Evolutionary conservation across 2,329 filamentous ascomycete species (phyloP), one percentile per base, ranked within the genome.

Genomic region (Lecanicillium sp.): DNA sequence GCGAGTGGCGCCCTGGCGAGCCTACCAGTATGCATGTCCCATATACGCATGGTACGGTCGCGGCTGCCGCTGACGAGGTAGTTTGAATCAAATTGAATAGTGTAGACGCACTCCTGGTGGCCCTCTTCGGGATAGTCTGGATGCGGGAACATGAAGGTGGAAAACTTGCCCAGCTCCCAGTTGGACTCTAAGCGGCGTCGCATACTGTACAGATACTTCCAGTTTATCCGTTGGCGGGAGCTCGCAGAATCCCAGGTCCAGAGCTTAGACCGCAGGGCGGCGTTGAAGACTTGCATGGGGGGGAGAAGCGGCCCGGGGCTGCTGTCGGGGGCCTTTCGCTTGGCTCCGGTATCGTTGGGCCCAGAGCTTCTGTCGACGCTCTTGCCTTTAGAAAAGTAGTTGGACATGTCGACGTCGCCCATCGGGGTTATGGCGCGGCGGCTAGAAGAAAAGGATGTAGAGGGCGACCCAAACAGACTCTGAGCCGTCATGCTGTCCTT

Each of bases 21-120:
- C 29, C 91, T 80, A 50, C 85, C 83, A 0, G 86, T 94, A 37
- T 87, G 79, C 54, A 97, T 71, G 62, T 95, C 82, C 93, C 93
- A 98, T 42, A 96, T 84, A 33, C 91, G 83, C 55, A 98, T 79
- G 0, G 87, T 88, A 55, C 80, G 83, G 61, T 98, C 93, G 45
- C 93, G 79, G 60, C 91, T 97, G 14, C 93, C 93, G 61, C 90
- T 97, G 42, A 97, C 91, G 9, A 98, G 76, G 63, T 85, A 93
- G 54, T 89, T 84, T 2, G 84, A 77, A 46, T 85, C 85, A 60
- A 91, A 95, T 63, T 98, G 91, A 45, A 98, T 82, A 2, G 88
- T 91, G 66, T 98, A 98, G 11, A 98, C 90, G 63, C 90, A 97
- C 61, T 97, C 91, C 17, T 75, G 77, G 62, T 98, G 93, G 1